Evolutionary conservation across 192 early-diverging fungal genomes (phyloP).

Genomic region (Podila clonocystis): DNA sequence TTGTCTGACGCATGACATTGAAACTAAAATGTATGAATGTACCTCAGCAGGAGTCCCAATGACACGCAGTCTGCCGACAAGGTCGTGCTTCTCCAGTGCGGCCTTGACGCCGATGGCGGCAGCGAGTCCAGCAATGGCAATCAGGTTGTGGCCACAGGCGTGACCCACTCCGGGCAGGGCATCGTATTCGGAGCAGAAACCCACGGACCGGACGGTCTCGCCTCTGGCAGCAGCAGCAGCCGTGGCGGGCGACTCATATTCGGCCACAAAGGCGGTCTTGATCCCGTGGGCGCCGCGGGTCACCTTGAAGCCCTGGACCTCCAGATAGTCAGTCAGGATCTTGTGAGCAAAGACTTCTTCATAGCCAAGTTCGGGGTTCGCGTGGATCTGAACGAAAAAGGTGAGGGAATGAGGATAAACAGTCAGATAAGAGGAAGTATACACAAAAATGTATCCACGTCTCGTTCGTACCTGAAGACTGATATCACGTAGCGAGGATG

Average conservation of each 20-base stretch:
- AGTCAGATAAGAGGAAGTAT: slow-evolving; percentile 1
- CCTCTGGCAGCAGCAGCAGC: slow-evolving; percentile 22
- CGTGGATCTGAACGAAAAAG: slow-evolving; percentile 56
- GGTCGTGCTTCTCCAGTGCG: slow-evolving; percentile 45
- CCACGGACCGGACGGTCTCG: slow-evolving; percentile 54
- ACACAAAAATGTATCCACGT: not conserved
- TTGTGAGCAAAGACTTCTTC: slow-evolving; percentile 65
- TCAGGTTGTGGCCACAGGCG: slow-evolving; percentile 79
- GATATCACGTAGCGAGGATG: slow-evolving; percentile 26
- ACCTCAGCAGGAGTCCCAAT: slow-evolving; percentile 82
- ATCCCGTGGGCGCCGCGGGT: slow-evolving; percentile 58
- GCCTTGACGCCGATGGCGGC: slow-evolving; percentile 62
- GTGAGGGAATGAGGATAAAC: too few relatives aligned
- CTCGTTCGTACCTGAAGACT: slow-evolving; percentile 17
- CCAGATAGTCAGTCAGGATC: slow-evolving; percentile 65
- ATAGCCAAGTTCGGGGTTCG: slow-evolving; percentile 67
- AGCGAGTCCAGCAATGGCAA: slow-evolving; percentile 74
- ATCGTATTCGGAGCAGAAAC: slow-evolving; percentile 74
- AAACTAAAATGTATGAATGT: slow-evolving; percentile 13
- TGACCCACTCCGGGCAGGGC: slow-evolving; percentile 73
- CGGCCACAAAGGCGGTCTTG: slow-evolving; percentile 71
- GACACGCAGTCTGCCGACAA: slow-evolving; percentile 70
- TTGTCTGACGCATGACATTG: not conserved
- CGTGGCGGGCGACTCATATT: slow-evolving; percentile 50
- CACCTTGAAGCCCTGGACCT: slow-evolving; percentile 61